These are phyloP conservation scores for Elongisporangium prolatum DNA, from an alignment of 352 stramenopile species.

Conservation along the genomic window DNA sequence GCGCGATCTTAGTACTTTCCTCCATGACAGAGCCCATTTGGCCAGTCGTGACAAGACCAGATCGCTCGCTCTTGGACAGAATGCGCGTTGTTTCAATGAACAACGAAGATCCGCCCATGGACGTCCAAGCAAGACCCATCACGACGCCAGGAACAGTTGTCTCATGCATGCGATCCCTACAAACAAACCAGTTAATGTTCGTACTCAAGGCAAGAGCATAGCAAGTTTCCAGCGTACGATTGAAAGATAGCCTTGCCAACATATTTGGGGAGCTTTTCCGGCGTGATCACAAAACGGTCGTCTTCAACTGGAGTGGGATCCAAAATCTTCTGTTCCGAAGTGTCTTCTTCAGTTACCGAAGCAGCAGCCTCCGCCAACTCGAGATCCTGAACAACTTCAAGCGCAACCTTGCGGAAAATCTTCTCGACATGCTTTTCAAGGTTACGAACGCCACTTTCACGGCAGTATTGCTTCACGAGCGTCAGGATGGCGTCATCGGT, in stretches of 20 bases:
- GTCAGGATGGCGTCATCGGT: slow-evolving; percentile 91
- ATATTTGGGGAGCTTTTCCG: slow-evolving; percentile 96
- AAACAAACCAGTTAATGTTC: slow-evolving; percentile 1
- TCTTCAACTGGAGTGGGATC: slow-evolving; percentile 4
- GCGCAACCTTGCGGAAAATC: slow-evolving; percentile 97
- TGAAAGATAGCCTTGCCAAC: slow-evolving; percentile 98
- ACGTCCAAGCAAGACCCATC: slow-evolving; percentile 98
- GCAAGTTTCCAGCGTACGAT: slow-evolving; percentile 51
- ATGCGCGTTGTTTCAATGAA: slow-evolving; percentile 96
- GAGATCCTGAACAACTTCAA: slow-evolving; percentile 93
- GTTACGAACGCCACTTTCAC: slow-evolving; percentile 97
- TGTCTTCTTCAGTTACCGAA: neutral
- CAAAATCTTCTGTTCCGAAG: neutral
- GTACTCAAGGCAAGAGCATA: neutral
- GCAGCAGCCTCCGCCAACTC: slow-evolving; percentile 25
- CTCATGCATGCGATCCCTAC: slow-evolving; percentile 96
- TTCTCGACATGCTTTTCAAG: slow-evolving; percentile 98
- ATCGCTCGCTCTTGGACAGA: slow-evolving; percentile 57
- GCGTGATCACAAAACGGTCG: slow-evolving; percentile 88
- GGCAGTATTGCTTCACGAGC: slow-evolving; percentile 91
- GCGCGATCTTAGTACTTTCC: slow-evolving; percentile 97
- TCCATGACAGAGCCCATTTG: slow-evolving; percentile 99
- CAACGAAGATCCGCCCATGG: slow-evolving; percentile 97
- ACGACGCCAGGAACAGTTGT: slow-evolving; percentile 93
- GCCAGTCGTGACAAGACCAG: slow-evolving; percentile 86